Evolutionary conservation across 108 stramenopile species (phyloP), one percentile per base, ranked within the genome.

Genomic region (Cyclotella baltica): DNA sequence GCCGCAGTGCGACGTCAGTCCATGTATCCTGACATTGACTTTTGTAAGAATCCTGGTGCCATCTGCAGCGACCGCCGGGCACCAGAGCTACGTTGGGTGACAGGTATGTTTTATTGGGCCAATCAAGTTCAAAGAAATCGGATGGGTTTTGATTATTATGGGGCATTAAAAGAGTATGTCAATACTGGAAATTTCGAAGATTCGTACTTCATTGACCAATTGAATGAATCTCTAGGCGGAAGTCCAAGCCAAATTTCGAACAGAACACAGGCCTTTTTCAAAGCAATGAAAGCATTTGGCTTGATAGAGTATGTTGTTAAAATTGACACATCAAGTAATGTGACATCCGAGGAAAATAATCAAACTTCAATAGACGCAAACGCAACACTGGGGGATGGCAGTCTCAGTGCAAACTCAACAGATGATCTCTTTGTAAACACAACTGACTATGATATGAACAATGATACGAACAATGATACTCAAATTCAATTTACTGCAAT

Each of bases 21-120:
- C 18, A 63, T 76, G 33, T 82, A 82, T 62, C 75, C 75, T 8
- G 64, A 76, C 53, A 76, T 82, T 63, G 62, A 82, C 36, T 82
- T 82, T 22, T 82, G 81, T 34, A 51, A 53, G 13, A 72, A 82
- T 65, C 81, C 81, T 9, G 75, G 76, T 11, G 61, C 69, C 0
- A 82, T 82, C 35, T 82, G 81, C 61, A 77, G 38, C 50, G 76
- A 72, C 36, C 28, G 31, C 15, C 63, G 62, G 30, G 63, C 71
- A 28, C 68, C 64, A 19, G 81, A 82, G 50, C 76, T 85, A 8
- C 69, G 77, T 20, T 85, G 84, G 84, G 55, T 78, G 22, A 77
- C 84, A 30, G 84, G 84, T 4, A 70, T 85, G 71, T 85, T 75
- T 71, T 77, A 85, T 61, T 85, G 84, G 84, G 67, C 72, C 18